Conservation (phyloP, 345 rosid genomes). For the Heritiera fomes region DNA sequence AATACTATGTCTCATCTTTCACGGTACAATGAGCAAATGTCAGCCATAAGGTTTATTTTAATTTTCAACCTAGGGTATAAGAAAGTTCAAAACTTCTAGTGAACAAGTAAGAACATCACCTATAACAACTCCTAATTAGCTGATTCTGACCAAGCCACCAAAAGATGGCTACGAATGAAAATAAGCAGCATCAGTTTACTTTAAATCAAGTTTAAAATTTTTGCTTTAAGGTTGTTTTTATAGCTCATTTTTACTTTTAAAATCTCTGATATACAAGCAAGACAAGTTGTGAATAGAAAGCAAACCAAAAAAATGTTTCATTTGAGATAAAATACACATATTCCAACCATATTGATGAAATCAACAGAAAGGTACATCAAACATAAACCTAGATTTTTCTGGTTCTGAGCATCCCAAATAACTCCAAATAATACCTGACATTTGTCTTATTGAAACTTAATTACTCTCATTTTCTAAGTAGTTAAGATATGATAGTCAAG, state of each 20-base stretch:
- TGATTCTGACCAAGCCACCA: constrained; percentile 1
- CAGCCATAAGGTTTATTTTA: background rate
- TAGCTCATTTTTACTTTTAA: background rate
- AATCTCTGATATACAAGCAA: background rate
- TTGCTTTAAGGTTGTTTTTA: background rate
- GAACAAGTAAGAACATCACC: constrained; percentile 5
- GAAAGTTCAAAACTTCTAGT: background rate
- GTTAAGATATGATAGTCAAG: background rate
- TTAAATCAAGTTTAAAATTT: background rate
- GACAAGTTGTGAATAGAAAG: background rate
- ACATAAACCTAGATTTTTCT: background rate
- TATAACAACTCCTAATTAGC: background rate
- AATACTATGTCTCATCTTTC: constrained; percentile 1
- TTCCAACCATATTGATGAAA: background rate
- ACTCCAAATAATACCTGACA: background rate
- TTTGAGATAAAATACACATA: background rate
- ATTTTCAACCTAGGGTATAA: constrained; percentile 8
- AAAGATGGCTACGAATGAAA: constrained; percentile 7
- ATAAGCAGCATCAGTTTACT: constrained; percentile 3
- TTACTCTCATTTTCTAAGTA: background rate
- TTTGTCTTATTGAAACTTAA: constrained; percentile 1
- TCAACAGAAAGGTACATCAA: background rate
- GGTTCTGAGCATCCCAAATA: background rate
- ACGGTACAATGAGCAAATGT: background rate
- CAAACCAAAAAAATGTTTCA: background rate